Evolutionary conservation across 2,329 filamentous ascomycete genomes (phyloP).

Genomic region (Penicillium corylophilum): DNA sequence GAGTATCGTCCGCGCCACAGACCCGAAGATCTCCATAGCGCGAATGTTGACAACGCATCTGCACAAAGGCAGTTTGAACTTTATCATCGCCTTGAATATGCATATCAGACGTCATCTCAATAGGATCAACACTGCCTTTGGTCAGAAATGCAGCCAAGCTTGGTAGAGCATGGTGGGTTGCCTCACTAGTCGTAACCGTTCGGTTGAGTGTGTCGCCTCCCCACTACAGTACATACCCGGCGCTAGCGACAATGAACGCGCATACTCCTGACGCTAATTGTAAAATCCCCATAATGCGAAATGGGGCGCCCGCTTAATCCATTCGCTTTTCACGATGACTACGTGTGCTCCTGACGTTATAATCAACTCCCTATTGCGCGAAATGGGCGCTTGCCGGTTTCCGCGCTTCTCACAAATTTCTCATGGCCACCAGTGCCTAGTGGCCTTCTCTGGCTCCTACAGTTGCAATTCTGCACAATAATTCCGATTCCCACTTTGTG

Average conservation of each 20-base stretch:
- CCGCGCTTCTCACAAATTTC: not conserved
- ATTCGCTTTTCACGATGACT: too few species aligned
- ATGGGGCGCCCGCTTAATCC: not conserved
- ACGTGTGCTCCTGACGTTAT: too few species aligned
- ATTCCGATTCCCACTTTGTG: not conserved
- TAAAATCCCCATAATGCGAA: conserved; percentile 5
- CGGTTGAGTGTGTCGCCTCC: not conserved
- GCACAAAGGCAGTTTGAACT: too few species aligned
- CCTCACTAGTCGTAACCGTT: conserved; percentile 1
- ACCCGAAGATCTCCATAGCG: too few species aligned
- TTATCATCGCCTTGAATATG: too few species aligned
- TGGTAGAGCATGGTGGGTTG: conserved; percentile 17
- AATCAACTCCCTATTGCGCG: too few species aligned
- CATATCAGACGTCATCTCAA: too few species aligned
- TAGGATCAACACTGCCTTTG: too few species aligned
- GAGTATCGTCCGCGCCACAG: too few species aligned
- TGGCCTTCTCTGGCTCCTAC: not conserved
- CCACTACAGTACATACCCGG: conserved; percentile 20
- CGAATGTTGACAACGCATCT: too few species aligned
- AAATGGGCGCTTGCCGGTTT: too few species aligned
- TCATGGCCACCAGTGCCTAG: not conserved
- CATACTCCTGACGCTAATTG: conserved; percentile 18
- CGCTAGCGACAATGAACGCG: conserved; percentile 26
- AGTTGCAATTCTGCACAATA: not conserved
- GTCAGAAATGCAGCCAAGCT: conserved; percentile 11